Conservation (phyloP, 768 basidiomycete species). For the Mycena chlorophos region DNA sequence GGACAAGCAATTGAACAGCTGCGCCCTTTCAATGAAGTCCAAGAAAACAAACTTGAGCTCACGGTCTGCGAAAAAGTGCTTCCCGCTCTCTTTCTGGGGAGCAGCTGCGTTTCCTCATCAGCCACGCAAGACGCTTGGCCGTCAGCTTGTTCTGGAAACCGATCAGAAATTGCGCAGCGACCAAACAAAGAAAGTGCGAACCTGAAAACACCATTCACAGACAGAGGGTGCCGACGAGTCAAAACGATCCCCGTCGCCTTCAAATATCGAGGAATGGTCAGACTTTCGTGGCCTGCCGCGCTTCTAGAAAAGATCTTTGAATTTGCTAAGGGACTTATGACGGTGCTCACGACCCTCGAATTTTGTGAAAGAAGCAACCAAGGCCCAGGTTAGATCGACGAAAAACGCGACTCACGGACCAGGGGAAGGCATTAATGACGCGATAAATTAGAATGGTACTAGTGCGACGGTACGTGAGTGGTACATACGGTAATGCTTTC, state of each 20-base stretch:
- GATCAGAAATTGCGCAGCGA: too few species aligned
- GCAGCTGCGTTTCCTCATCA: slow-evolving; percentile 10
- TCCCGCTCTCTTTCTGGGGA: slow-evolving; percentile 45
- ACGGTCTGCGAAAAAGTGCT: slow-evolving; percentile 79
- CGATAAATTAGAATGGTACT: slow-evolving; percentile 14
- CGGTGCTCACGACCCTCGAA: too few species aligned
- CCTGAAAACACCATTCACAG: too few species aligned
- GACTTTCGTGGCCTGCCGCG: too few species aligned
- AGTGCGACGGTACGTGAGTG: slow-evolving; percentile 2
- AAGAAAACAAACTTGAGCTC: slow-evolving; percentile 20
- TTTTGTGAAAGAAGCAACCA: neutral
- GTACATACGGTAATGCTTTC: slow-evolving; percentile 22
- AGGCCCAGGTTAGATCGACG: neutral
- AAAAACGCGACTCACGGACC: neutral
- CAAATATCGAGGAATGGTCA: too few species aligned
- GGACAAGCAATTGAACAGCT: slow-evolving; percentile 90
- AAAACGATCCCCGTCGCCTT: too few species aligned
- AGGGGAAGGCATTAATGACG: slow-evolving; percentile 11
- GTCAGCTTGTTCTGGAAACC: too few species aligned
- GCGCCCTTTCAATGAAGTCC: slow-evolving; percentile 8
- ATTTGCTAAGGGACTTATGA: too few species aligned
- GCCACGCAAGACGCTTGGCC: too few species aligned
- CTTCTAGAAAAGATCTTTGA: too few species aligned
- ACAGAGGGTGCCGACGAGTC: too few species aligned
- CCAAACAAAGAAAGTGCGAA: too few species aligned